Evolutionary conservation across 768 basidiomycete genomes (phyloP).

Genomic region (Lactarius tabidus): DNA sequence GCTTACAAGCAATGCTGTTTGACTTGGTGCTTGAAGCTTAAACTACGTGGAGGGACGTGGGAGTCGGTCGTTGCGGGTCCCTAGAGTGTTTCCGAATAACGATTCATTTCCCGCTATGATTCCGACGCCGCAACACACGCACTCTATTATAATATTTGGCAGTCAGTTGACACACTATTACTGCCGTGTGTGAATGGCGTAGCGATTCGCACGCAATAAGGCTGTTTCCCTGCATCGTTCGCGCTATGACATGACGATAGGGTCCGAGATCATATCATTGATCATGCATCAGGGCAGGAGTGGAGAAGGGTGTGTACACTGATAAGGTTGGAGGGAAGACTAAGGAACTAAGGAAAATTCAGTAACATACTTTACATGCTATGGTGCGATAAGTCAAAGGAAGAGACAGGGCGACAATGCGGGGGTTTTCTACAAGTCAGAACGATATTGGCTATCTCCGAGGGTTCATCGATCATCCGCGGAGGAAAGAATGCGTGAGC

Average conservation of each 20-base stretch:
- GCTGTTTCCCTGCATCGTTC: neutral
- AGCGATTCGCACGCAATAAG: neutral
- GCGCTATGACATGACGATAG: neutral
- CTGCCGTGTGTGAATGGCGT: neutral
- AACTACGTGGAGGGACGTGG: too few species aligned
- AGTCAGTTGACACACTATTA: neutral
- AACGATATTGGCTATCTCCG: neutral
- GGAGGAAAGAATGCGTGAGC: slow-evolving; percentile 80
- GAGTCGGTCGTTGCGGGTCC: too few species aligned
- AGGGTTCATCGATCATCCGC: slow-evolving; percentile 40
- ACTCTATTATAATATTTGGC: too few species aligned
- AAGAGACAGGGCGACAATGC: neutral
- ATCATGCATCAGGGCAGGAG: neutral
- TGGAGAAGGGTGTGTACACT: neutral
- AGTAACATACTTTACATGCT: slow-evolving; percentile 16
- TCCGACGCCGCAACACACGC: too few species aligned
- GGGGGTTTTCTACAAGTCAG: neutral
- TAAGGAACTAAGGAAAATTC: slow-evolving; percentile 5
- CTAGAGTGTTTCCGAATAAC: too few species aligned
- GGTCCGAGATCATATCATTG: neutral
- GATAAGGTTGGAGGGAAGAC: neutral
- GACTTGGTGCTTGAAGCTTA: too few species aligned
- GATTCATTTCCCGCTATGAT: too few species aligned
- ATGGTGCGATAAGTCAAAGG: neutral
- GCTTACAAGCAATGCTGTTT: neutral